These are phyloP conservation scores for Nepenthes mirabilis DNA, from an alignment of 148 eudicot species.

Conservation along the genomic window DNA sequence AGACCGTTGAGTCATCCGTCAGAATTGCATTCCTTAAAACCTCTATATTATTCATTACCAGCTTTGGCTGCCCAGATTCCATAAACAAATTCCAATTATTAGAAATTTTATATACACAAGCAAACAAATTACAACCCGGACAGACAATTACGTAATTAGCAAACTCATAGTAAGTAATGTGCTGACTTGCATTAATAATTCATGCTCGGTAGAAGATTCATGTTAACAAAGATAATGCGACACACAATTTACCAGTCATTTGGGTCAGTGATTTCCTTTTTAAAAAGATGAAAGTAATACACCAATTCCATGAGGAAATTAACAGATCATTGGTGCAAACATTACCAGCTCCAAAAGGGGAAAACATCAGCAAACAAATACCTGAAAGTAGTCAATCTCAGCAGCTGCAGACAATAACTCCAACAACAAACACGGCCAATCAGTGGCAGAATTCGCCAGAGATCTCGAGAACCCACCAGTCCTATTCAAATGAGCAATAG, in stretches of 20 bases:
- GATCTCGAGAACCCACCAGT: conserved; percentile 68
- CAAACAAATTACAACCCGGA: too few species aligned
- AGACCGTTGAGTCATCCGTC: conserved; percentile 49
- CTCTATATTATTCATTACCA: conserved; percentile 87
- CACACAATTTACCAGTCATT: too few species aligned
- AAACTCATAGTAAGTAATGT: too few species aligned
- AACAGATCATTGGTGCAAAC: neutral
- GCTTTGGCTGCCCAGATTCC: conserved; percentile 61
- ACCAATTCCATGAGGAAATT: neutral
- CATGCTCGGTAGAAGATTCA: too few species aligned
- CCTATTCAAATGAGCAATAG: conserved; percentile 52
- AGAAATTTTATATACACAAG: too few species aligned
- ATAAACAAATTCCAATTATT: neutral
- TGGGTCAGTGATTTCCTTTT: too few species aligned
- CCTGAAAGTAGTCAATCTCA: conserved; percentile 81
- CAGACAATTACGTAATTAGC: too few species aligned
- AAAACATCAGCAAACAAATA: conserved; percentile 6
- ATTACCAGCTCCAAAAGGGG: neutral
- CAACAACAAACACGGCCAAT: conserved; percentile 87
- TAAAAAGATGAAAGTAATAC: too few species aligned
- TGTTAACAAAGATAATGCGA: too few species aligned
- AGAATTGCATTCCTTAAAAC: conserved; percentile 57
- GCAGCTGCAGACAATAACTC: conserved; percentile 81
- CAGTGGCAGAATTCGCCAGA: conserved; percentile 70
- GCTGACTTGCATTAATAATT: too few species aligned